A percentile compares a stretch with the other conserved stretches of the same genome.
These are phyloP conservation scores for Uncinocarpus reesii DNA, from an alignment of 2,329 filamentous ascomycete species.

Conservation along the genomic window DNA sequence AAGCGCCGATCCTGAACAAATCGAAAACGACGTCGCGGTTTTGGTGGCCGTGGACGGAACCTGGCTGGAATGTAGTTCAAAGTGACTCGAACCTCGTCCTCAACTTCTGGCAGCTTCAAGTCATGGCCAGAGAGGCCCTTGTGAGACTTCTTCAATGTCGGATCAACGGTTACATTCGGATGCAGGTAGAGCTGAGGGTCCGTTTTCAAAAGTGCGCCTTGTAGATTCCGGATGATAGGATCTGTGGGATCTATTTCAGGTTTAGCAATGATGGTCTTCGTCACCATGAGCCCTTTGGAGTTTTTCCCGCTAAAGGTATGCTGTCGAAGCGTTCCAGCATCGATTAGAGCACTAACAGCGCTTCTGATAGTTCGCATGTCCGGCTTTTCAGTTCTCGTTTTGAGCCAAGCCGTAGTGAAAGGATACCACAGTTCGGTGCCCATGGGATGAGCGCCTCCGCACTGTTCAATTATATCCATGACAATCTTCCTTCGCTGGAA, in stretches of 20 bases:
- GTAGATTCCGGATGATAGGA: constrained; percentile 39
- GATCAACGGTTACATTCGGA: constrained; percentile 32
- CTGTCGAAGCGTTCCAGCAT: constrained; percentile 43
- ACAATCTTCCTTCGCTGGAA: constrained; percentile 43
- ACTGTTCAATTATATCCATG: constrained; percentile 44
- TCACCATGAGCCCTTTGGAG: constrained; percentile 39
- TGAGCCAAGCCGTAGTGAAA: constrained; percentile 45
- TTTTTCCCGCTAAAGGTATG: constrained; percentile 44
- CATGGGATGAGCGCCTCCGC: constrained; percentile 47
- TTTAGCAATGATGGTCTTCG: constrained; percentile 42
- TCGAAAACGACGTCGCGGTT: background rate
- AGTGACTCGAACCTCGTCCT: constrained; percentile 28
- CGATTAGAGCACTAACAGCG: constrained; percentile 42
- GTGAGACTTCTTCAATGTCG: constrained; percentile 25
- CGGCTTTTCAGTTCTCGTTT: constrained; percentile 36
- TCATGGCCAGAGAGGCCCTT: constrained; percentile 6
- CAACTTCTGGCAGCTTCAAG: constrained; percentile 24
- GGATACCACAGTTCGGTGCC: constrained; percentile 47
- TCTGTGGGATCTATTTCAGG: constrained; percentile 38
- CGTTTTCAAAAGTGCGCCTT: constrained; percentile 41
- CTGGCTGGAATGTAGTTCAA: constrained; percentile 30
- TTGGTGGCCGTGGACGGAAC: constrained; percentile 17
- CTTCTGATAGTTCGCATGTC: constrained; percentile 45
- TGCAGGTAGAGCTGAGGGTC: constrained; percentile 39
- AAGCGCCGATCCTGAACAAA: background rate